Evolutionary conservation across 306 rosid genomes (phyloP), one percentile per base, ranked within the genome.

Genomic region (Potentilla sterilis): DNA sequence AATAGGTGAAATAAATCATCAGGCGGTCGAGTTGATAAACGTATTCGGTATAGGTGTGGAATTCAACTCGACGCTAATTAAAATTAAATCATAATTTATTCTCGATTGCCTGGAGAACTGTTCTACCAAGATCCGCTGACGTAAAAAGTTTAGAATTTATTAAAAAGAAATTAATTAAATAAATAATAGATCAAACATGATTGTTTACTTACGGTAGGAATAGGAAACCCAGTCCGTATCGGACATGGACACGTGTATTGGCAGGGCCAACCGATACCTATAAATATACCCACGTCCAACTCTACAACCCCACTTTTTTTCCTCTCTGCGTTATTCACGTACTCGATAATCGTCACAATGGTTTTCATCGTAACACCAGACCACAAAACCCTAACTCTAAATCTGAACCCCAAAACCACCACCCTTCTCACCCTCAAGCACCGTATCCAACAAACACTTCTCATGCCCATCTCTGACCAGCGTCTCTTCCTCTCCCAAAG

Each of bases 401-500:
- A 86, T 73, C 24, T 87, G 28, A 73, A 91, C 81, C 95, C 96
- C 15, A 65, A 68, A 15, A 68, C 90, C 64, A 86, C 93, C 66
- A 80, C 92, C 35, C 88, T 91, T 75, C 82, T 34, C 5, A 48
- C 19, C 67, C 84, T 91, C 19, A 88, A 88, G 78, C 80, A 49
- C 22, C 76, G 84, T 8, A 84, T 91, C 66, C 84, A 88, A 61
- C 72, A 83, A 47, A 63, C 43, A 46, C 74, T 81, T 77, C 70
- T 74, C 63, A 72, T 88, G 4, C 91, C 95, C 14, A 24, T 81
- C 7, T 69, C 83, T 5, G 75, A 81, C 0, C 97, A 86, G 73
- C 91, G 90, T 11, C 63, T 91, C 0, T 86, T 84, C 73, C 76
- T 87, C 19, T 91, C 93, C 1, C 91, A 87, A 6, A 87, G 81